Evolutionary conservation across 2,329 filamentous ascomycete species (phyloP).

Genomic region (Nemania sp.): DNA sequence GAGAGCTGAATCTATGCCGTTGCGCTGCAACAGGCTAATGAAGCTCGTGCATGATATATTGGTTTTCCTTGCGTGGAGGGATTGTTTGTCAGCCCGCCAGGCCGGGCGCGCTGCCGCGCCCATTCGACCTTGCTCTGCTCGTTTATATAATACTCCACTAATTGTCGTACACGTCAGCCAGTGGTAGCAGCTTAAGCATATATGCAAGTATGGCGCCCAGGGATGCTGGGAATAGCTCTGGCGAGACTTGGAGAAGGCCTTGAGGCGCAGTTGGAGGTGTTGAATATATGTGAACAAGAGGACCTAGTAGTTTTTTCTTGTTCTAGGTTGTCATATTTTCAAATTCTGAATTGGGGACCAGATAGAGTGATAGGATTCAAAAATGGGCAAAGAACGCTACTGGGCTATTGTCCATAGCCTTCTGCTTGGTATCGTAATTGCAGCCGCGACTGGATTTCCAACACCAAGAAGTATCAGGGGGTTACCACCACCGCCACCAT

Average conservation of each 20-base stretch:
- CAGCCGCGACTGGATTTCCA: constrained; percentile 23
- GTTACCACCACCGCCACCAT: constrained; percentile 20
- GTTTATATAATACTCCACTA: constrained; percentile 18
- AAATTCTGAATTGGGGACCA: neutral
- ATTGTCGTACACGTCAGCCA: neutral
- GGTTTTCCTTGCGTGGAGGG: constrained; percentile 10
- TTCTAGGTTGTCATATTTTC: neutral
- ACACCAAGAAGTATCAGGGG: constrained; percentile 26
- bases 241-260: neutral
- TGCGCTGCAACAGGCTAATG: constrained; percentile 26
- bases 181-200: constrained; percentile 1
- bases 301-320: neutral
- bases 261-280: neutral
- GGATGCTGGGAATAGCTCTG: neutral
- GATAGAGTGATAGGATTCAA: neutral
- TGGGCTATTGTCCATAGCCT: constrained; percentile 31
- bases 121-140: neutral
- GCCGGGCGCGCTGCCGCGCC: constrained; percentile 4
- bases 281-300: neutral
- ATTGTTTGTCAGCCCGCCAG: constrained; percentile 1
- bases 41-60: constrained; percentile 24
- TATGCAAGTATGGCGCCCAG: neutral
- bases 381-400: constrained; percentile 26
- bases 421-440: constrained; percentile 24
- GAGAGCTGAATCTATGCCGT: constrained; percentile 2